phyloP scores from a whole-genome alignment of 352 stramenopile genomes.

The Pythium utonaiense region DNA sequence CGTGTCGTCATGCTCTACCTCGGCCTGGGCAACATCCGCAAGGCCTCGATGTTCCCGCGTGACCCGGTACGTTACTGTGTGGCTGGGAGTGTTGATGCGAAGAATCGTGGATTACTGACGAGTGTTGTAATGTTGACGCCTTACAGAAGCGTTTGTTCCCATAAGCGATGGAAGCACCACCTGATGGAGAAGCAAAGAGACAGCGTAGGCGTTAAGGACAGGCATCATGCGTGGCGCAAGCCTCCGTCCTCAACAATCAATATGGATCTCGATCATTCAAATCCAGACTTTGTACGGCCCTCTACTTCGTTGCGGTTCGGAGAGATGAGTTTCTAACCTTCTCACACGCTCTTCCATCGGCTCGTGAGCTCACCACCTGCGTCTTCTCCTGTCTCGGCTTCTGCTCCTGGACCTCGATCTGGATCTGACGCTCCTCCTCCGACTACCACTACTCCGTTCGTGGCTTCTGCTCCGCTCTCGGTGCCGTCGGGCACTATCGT shows the following conservation, averaged over 20 bases:
- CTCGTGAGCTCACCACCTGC: neutral
- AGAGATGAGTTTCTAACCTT: too few species aligned
- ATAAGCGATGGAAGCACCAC: constrained; percentile 26
- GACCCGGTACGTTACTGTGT: constrained; percentile 78
- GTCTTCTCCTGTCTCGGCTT: neutral
- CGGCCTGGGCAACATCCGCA: constrained; percentile 98
- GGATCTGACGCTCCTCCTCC: neutral
- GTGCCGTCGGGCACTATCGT: neutral
- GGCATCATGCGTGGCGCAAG: neutral
- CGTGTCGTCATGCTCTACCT: constrained; percentile 99
- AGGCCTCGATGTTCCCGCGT: constrained; percentile 98
- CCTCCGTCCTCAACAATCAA: neutral
- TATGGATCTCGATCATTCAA: neutral
- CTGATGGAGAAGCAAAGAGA: neutral
- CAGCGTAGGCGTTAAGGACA: neutral
- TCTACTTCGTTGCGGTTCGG: too few species aligned
- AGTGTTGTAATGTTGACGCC: neutral
- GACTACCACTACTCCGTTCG: neutral
- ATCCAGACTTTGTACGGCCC: too few species aligned
- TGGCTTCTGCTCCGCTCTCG: neutral
- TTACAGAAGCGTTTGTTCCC: constrained; percentile 59
- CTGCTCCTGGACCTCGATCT: neutral
- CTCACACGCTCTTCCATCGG: too few species aligned
- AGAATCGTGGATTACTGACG: constrained; percentile 7
- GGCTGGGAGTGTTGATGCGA: neutral